phyloP scores from a whole-genome alignment of 2,329 filamentous ascomycete genomes.

The Fusarium sp. region DNA sequence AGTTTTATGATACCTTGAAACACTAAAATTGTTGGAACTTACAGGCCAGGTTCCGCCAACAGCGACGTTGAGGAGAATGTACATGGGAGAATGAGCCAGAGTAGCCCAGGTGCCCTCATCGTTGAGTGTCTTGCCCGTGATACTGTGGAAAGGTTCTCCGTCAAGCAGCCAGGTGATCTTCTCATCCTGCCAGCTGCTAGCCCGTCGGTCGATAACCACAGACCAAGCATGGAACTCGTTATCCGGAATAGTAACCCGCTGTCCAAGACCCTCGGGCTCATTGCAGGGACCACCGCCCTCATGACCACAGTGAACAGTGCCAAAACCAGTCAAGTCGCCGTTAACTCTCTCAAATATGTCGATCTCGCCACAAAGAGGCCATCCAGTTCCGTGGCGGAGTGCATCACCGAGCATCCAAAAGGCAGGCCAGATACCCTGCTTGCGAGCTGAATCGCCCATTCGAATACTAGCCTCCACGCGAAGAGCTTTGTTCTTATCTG shows the following conservation, averaged over 20 bases:
- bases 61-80: conserved; percentile 59
- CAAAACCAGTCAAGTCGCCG: conserved; percentile 56
- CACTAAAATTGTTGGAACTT: conserved; percentile 20
- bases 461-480: conserved; percentile 57
- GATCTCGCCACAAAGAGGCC: conserved; percentile 62
- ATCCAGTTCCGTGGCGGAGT: conserved; percentile 56
- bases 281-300: conserved; percentile 58
- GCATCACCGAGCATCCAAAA: conserved; percentile 63
- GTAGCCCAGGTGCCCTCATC: conserved; percentile 56
- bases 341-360: conserved; percentile 62
- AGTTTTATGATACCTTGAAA: not conserved
- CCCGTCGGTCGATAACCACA: conserved; percentile 57
- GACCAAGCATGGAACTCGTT: conserved; percentile 61
- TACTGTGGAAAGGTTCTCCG: conserved; percentile 53
- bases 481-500: conserved; percentile 52
- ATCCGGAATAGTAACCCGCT: conserved; percentile 52
- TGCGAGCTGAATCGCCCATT: conserved; percentile 53
- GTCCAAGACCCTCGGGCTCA: conserved; percentile 55
- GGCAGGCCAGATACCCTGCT: conserved; percentile 63
- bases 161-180: conserved; percentile 61
- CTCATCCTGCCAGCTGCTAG: conserved; percentile 56
- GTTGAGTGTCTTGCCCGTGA: conserved; percentile 54
- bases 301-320: conserved; percentile 59
- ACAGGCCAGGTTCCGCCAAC: conserved; percentile 57
- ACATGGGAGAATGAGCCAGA: conserved; percentile 55